Conservation (phyloP, 2,329 filamentous ascomycete species). For the Pseudogymnoascus sp. region DNA sequence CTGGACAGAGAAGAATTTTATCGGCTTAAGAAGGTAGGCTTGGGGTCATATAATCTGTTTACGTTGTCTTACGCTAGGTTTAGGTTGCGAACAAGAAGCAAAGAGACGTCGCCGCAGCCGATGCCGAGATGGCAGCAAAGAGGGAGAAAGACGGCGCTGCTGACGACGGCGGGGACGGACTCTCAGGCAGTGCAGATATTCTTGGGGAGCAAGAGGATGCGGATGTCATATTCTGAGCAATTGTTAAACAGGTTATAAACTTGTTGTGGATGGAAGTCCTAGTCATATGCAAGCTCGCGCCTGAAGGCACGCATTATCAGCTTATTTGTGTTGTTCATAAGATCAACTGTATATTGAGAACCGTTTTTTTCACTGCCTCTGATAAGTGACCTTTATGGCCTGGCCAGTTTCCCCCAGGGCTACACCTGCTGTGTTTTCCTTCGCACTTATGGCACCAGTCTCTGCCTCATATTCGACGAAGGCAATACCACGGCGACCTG, state of each 20-base stretch:
- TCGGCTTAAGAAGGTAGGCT: constrained; percentile 71
- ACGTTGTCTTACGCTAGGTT: constrained; percentile 4
- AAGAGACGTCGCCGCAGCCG: constrained; percentile 61
- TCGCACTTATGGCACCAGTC: constrained; percentile 80
- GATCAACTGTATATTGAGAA: background rate
- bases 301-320: background rate
- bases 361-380: constrained; percentile 55
- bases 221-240: constrained; percentile 70
- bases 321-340: background rate
- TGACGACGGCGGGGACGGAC: constrained; percentile 31
- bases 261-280: background rate
- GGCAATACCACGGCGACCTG: constrained; percentile 77
- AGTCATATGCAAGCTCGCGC: background rate
- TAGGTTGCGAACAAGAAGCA: constrained; percentile 73
- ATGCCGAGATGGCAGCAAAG: constrained; percentile 68
- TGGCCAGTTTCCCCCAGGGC: constrained; percentile 64
- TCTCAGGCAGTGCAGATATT: constrained; percentile 49
- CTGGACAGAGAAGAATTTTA: constrained; percentile 98
- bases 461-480: constrained; percentile 96
- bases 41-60: background rate
- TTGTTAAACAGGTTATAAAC: background rate
- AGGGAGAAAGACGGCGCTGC: constrained; percentile 44
- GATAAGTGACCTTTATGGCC: constrained; percentile 90
- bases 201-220: constrained; percentile 69
- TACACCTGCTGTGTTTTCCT: constrained; percentile 87